Conservation (phyloP, 306 rosid genomes). For the Bauhinia variegata region DNA sequence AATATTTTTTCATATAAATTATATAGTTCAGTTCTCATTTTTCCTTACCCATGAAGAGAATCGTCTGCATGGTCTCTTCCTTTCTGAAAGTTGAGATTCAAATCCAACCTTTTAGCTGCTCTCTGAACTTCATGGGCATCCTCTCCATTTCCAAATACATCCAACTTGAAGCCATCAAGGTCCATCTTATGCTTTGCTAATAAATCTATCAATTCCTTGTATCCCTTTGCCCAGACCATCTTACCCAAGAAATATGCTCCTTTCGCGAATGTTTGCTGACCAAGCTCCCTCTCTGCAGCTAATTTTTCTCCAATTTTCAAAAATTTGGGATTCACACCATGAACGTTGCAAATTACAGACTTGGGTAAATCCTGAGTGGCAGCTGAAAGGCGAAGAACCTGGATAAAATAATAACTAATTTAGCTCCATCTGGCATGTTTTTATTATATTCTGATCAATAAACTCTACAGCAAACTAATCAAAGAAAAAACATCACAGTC, state of each 20-base stretch:
- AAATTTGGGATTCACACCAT: slow-evolving; percentile 97
- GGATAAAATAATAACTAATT: slow-evolving; percentile 35
- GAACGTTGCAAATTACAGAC: slow-evolving; percentile 92
- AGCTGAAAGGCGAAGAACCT: slow-evolving; percentile 98
- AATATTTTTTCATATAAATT: slow-evolving; percentile 21
- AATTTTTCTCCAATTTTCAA: slow-evolving; percentile 84
- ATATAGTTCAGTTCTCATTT: slow-evolving; percentile 30
- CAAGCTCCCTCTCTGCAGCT: slow-evolving; percentile 75
- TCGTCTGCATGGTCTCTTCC: slow-evolving; percentile 98
- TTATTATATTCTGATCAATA: slow-evolving; percentile 2
- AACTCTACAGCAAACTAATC: slow-evolving; percentile 23
- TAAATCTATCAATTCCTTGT: slow-evolving; percentile 83
- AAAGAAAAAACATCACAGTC: slow-evolving; percentile 3
- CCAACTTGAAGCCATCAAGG: slow-evolving; percentile 87
- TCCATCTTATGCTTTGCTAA: slow-evolving; percentile 73
- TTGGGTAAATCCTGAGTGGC: slow-evolving; percentile 95
- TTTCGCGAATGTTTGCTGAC: slow-evolving; percentile 77
- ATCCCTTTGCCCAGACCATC: slow-evolving; percentile 99
- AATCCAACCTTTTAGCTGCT: slow-evolving; percentile 75
- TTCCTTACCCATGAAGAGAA: slow-evolving; percentile 82
- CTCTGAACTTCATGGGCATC: slow-evolving; percentile 88
- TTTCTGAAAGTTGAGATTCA: slow-evolving; percentile 86
- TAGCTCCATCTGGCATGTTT: slow-evolving; percentile 22
- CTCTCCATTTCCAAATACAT: slow-evolving; percentile 94
- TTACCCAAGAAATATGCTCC: slow-evolving; percentile 99